Percentiles rank a stretch among this genome's conserved stretches.
phyloP scores from a whole-genome alignment of 208 protist species.

The Crithidia thermophila region DNA sequence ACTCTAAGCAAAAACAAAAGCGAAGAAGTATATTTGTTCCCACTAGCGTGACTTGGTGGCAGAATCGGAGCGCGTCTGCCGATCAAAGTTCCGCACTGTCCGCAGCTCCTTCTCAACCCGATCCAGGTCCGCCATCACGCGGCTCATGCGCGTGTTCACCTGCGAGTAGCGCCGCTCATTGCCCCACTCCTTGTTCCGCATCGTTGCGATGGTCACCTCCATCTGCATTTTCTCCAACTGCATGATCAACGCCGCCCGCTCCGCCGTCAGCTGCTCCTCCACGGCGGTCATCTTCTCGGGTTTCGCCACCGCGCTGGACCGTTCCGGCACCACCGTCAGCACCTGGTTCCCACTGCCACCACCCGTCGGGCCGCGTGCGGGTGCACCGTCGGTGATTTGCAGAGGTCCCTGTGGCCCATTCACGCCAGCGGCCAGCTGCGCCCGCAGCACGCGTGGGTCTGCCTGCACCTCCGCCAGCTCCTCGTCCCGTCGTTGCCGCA shows the following conservation, averaged over 20 bases:
- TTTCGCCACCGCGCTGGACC: no score
- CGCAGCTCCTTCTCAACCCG: constrained; percentile 45
- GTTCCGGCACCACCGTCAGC: neutral
- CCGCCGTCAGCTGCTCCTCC: constrained; percentile 40
- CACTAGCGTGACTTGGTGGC: neutral
- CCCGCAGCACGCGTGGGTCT: constrained; percentile 8
- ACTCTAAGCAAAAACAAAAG: no score
- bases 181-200: constrained; percentile 38
- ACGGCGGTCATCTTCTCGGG: constrained; percentile 24
- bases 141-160: constrained; percentile 47
- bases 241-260: constrained; percentile 35
- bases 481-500: constrained; percentile 23
- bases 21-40: no score
- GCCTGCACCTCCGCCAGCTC: constrained; percentile 20
- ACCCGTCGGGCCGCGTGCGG: neutral
- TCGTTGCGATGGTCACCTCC: constrained; percentile 31
- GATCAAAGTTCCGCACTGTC: constrained; percentile 33
- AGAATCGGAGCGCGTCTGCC: constrained; percentile 8
- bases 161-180: constrained; percentile 49
- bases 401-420: neutral
- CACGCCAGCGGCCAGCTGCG: neutral
- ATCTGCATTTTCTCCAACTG: constrained; percentile 59
- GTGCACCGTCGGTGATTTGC: constrained; percentile 7
- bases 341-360: neutral
- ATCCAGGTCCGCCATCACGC: constrained; percentile 47